Base-by-base conservation (phyloP, 371 early-diverging fungal species). In the Apophysomyces elegans region DNA sequence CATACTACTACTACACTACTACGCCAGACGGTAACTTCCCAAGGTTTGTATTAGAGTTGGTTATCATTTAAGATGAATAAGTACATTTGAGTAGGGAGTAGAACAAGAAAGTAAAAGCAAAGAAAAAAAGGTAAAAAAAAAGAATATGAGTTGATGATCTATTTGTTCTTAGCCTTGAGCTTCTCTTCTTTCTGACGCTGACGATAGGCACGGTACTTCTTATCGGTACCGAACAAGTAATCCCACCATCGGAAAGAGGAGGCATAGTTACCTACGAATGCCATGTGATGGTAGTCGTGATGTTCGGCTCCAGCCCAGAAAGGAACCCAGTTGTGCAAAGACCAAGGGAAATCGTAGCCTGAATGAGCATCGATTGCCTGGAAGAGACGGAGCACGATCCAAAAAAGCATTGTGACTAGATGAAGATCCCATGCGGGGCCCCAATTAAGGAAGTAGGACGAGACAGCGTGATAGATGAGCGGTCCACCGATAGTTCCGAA, bases 261-360 rank as follows among this genome's bases (percentile, higher is more conserved):
- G 32, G 91, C 81, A 70, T 87, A 93, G 81, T 91, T 92, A 64
- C 88, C 90, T 16, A 91, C 80, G 71, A 93, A 93, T 12, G 86
- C 85, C 71, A 83, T 81, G 69, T 93, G 92, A 72, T 93, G 93
- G 68, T 88, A 91, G 66, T 93, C 93, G 71, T 93, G 93, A 73
- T 91, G 91, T 61, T 93, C 93, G 11, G 91, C 84, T 16, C 93
- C 91, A 1, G 91, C 84, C 87, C 88, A 85, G 75, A 93, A 91
- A 13, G 93, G 93, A 63, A 92, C 18, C 59, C 79, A 83, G 74
- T 90, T 83, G 69, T 86, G 87, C 61, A 91, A 80, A 26, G 90
- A 90, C 93, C 93, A 95, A 37, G 96, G 97, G 70, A 96, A 95
- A 71, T 95, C 96, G 68, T 96, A 96, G 1, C 97, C 97, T 45